A percentile compares a stretch with the other conserved stretches of the same genome.
phyloP scores from a whole-genome alignment of 2,329 filamentous ascomycete species.

The Cladosporium sp. region DNA sequence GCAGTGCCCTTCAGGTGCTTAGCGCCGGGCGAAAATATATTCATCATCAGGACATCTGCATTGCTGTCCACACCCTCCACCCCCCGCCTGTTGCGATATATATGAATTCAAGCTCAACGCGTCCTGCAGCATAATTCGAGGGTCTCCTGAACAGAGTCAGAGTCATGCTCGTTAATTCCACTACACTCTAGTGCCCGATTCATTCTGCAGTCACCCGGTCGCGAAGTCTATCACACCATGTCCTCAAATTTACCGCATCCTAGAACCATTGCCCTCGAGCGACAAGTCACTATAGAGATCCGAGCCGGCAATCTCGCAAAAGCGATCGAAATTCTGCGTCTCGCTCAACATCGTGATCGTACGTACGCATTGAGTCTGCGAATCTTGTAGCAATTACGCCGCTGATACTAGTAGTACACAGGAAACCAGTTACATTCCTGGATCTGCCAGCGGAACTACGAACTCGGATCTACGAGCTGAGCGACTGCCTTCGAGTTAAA shows the following conservation, averaged over 20 bases:
- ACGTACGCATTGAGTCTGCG: background rate
- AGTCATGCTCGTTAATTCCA: background rate
- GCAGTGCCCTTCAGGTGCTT: too few species aligned
- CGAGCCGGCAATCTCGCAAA: background rate
- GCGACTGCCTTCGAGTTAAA: conserved; percentile 20
- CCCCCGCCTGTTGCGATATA: background rate
- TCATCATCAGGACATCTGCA: too few species aligned
- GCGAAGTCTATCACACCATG: background rate
- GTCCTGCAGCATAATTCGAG: background rate
- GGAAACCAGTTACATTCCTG: conserved; percentile 17
- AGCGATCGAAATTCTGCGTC: conserved; percentile 1
- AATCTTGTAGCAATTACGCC: background rate
- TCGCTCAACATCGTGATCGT: background rate
- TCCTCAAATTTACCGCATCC: background rate
- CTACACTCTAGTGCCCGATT: background rate
- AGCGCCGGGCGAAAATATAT: too few species aligned
- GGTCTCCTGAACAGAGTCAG: background rate
- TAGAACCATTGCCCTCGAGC: conserved; percentile 4
- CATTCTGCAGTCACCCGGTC: background rate
- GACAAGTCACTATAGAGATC: conserved; percentile 5
- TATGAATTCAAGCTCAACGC: background rate
- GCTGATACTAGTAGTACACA: conserved; percentile 5
- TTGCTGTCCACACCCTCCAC: background rate
- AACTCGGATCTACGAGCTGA: conserved; percentile 22
- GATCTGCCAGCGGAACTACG: conserved; percentile 22